Conservation (phyloP, 116 monocot genomes). For the Iris pallida region DNA sequence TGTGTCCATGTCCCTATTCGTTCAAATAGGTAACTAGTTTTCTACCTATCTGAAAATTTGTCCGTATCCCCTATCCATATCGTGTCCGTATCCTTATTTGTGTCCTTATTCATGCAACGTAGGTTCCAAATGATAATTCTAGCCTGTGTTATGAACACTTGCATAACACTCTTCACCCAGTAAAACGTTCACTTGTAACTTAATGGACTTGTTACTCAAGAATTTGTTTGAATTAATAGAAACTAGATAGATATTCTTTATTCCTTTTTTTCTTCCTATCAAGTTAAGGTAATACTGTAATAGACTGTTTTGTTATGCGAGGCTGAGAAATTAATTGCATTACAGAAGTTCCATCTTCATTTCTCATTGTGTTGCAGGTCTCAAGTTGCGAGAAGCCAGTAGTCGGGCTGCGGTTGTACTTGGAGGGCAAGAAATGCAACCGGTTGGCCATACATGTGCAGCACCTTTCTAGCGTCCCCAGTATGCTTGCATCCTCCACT, state of each 20-base stretch:
- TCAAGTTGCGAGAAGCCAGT: constrained; percentile 57
- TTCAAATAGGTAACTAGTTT: no score
- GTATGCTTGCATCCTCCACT: constrained; percentile 41
- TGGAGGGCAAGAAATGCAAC: constrained; percentile 91
- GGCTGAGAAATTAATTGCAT: neutral
- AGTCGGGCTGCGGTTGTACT: constrained; percentile 72
- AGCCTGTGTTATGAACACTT: no score
- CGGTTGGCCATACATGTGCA: constrained; percentile 80
- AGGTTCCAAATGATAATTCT: no score
- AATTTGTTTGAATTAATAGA: neutral
- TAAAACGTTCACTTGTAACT: no score
- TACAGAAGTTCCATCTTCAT: neutral
- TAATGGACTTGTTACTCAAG: no score
- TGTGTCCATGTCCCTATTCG: no score
- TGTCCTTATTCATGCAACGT: no score
- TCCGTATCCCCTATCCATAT: no score
- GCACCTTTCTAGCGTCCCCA: constrained; percentile 82
- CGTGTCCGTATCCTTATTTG: no score
- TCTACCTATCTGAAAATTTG: no score
- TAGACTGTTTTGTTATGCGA: neutral
- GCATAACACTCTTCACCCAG: no score
- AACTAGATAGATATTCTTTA: neutral
- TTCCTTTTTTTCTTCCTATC: neutral
- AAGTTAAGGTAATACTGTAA: neutral
- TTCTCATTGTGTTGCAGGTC: constrained; percentile 33